Percentiles rank a stretch among this genome's conserved stretches.
phyloP scores from a whole-genome alignment of 208 protist species.

The Porcisia hertigi region DNA sequence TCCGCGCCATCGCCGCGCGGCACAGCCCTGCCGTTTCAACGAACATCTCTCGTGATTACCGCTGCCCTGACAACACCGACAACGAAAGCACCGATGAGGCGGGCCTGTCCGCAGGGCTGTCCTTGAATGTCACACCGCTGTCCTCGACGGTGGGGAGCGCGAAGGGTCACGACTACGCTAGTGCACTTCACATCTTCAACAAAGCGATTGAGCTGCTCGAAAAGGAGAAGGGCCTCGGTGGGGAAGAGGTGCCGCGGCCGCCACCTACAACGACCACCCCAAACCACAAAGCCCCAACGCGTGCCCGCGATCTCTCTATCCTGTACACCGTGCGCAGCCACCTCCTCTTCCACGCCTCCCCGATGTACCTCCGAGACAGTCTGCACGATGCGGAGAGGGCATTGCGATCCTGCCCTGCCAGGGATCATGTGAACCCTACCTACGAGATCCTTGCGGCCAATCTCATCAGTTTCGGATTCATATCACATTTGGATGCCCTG shows the following conservation, averaged over 20 bases:
- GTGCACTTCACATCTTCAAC: slow-evolving; percentile 15
- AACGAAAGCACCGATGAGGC: slow-evolving; percentile 1
- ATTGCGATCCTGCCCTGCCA: slow-evolving; percentile 17
- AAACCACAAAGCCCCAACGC: not conserved
- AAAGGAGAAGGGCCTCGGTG: not conserved
- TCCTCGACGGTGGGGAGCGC: not conserved
- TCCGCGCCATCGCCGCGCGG: slow-evolving; percentile 16
- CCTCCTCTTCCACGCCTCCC: slow-evolving; percentile 26
- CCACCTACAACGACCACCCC: not conserved
- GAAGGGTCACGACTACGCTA: slow-evolving; percentile 10
- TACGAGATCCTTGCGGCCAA: slow-evolving; percentile 29
- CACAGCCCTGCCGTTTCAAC: not conserved
- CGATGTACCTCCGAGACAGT: slow-evolving; percentile 23
- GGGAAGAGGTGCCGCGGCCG: not conserved
- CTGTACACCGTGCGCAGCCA: slow-evolving; percentile 35
- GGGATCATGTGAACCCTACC: slow-evolving; percentile 23
- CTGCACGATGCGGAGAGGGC: slow-evolving; percentile 26
- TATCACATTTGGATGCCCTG: slow-evolving; percentile 22
- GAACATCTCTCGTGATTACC: not conserved
- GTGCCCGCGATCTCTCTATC: slow-evolving; percentile 28
- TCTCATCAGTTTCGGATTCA: slow-evolving; percentile 34
- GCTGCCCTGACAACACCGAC: slow-evolving; percentile 11
- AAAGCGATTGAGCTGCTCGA: slow-evolving; percentile 11
- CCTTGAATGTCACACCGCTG: slow-evolving; percentile 7
- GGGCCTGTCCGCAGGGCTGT: slow-evolving; percentile 6